Conservation (phyloP, 1,139 yeast species). For the Yamadazyma triangularis region DNA sequence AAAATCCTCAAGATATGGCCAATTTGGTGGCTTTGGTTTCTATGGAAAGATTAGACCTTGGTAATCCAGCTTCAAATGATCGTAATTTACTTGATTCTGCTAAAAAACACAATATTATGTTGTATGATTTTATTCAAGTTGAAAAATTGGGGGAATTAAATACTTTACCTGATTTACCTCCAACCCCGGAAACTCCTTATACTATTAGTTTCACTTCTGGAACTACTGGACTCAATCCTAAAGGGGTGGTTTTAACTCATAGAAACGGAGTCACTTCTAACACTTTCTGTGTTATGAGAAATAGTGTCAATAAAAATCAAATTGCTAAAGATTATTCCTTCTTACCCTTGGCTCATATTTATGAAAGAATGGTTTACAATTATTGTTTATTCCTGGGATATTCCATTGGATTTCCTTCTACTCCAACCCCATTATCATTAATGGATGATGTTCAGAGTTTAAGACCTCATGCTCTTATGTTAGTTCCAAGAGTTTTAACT, state of each 20-base stretch:
- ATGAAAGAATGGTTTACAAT: conserved; percentile 31
- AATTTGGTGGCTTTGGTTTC: conserved; percentile 32
- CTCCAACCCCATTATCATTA: conserved; percentile 40
- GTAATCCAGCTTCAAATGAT: conserved; percentile 11
- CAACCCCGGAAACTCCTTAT: conserved; percentile 49
- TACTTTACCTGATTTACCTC: conserved; percentile 44
- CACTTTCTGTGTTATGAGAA: conserved; percentile 17
- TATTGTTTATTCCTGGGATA: conserved; percentile 31
- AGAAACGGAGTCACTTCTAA: conserved; percentile 48
- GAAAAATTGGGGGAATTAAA: conserved; percentile 49
- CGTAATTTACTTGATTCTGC: conserved; percentile 16
- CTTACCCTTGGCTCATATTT: conserved; percentile 34
- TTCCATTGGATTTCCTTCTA: conserved; percentile 41
- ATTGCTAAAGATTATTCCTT: conserved; percentile 13
- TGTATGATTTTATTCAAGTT: conserved; percentile 50
- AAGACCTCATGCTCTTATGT: conserved; percentile 50
- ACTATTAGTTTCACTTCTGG: conserved; percentile 79
- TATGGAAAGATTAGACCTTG: conserved; percentile 36
- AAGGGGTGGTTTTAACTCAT: conserved; percentile 67
- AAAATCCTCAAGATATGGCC: conserved; percentile 18
- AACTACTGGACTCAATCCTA: conserved; percentile 65
- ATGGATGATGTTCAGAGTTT: conserved; percentile 53
- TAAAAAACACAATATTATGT: conserved; percentile 18
- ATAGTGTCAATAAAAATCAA: conserved; percentile 8
- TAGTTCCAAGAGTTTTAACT: conserved; percentile 66